Conservation (phyloP, 176 grass and related monocot genomes). For the maize (Zea mays) region Zm-B73-REFERENCE-NAM-5.0 NC_050098.1:96812001-96812500, state of each 20-base stretch:
- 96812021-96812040: not conserved
- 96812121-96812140: slow-evolving; percentile 41
- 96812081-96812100: not conserved
- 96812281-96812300: slow-evolving; percentile 75
- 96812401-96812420: not conserved
- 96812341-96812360: slow-evolving; percentile 9
- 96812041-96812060: slow-evolving; percentile 2
- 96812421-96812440: not conserved
- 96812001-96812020: slow-evolving; percentile 13
- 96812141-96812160: slow-evolving; percentile 99
- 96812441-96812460: not conserved
- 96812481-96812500: not conserved
- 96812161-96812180: slow-evolving; percentile 92
- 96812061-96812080: slow-evolving; percentile 14
- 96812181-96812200: slow-evolving; percentile 84
- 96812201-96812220: slow-evolving; percentile 77
- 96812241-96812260: slow-evolving; percentile 63
- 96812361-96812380: not conserved
- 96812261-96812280: slow-evolving; percentile 80
- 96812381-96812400: not conserved
- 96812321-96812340: slow-evolving; percentile 12
- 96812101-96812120: slow-evolving; percentile 12
- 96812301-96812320: slow-evolving; percentile 61
- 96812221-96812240: slow-evolving; percentile 62
- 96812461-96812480: not conserved